Evolutionary conservation across 1,284 basidiomycete species (phyloP), one percentile per base, ranked within the genome.

Genomic region (Ganoderma lingzhi): DNA sequence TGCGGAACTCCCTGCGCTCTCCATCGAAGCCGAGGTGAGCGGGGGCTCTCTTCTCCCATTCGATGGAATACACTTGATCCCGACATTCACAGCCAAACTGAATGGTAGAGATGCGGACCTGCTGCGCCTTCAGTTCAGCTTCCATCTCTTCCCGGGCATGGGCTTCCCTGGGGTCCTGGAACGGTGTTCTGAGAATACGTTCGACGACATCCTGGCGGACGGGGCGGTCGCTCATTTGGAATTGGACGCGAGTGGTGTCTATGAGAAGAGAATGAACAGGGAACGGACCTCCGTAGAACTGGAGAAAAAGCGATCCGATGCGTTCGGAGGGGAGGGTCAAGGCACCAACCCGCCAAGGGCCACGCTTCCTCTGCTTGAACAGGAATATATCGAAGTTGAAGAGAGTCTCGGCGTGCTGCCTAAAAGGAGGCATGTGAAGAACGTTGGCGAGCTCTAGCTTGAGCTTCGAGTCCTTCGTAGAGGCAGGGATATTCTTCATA

Each of bases 31-130:
- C 70, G 37, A 87, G 74, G 37, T 61, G 63, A 42, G 80, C 79
- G 28, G 64, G 53, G 41, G 69, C 75, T 23, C 70, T 61, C 48
- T 80, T 77, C 76, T 89, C 87, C 82, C 85, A 87, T 78, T 91
- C 89, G 61, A 86, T 78, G 6, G 89, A 91, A 71, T 87, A 87
- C 0, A 84, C 82, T 15, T 80, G 76, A 73, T 89, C 87, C 41
- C 85, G 82, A 70, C 86, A 89, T 68, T 84, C 80, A 86, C 87
- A 88, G 14, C 88, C 87, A 71, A 90, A 82, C 67, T 84, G 82
- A 35, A 91, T 74, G 2, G 80, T 76, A 5, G 67, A 70, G 59
- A 88, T 69, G 2, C 67, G 67, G 14, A 86, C 77, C 14, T 66
- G 56, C 23, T 76, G 73, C 3, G 72, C 65, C 30, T 76, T 73